Percentiles rank a stretch among this genome's conserved stretches.
These are phyloP conservation scores for Punctularia strigosozonata DNA, from an alignment of 768 basidiomycete species.

Conservation along the genomic window DNA sequence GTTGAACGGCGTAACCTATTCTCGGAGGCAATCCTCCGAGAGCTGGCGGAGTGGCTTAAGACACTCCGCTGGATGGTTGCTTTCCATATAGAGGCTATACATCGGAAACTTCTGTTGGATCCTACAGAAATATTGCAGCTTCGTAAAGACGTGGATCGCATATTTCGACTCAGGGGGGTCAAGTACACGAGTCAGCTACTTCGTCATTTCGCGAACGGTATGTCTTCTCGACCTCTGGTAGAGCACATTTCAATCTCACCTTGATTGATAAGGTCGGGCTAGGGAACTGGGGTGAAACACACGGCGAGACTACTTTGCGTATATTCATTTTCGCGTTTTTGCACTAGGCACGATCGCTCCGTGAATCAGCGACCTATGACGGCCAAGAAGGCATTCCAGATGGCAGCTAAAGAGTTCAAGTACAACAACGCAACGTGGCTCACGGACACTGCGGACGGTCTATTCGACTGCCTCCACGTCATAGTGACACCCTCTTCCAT, in stretches of 20 bases:
- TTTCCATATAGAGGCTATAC: conserved; percentile 43
- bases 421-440: not conserved
- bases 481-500: conserved; percentile 44
- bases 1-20: conserved; percentile 34
- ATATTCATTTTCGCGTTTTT: too few species aligned
- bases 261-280: too few species aligned
- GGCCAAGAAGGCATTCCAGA: not conserved
- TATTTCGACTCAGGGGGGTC: conserved; percentile 20
- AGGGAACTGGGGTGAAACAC: too few species aligned
- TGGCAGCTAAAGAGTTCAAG: not conserved
- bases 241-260: too few species aligned
- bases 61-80: conserved; percentile 37
- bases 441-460: conserved; percentile 20
- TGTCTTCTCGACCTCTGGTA: too few species aligned
- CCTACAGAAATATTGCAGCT: conserved; percentile 36
- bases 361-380: conserved; percentile 4
- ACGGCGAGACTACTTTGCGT: too few species aligned
- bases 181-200: conserved; percentile 18
- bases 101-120: conserved; percentile 30
- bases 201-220: conserved; percentile 26
- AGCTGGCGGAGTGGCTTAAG: conserved; percentile 22
- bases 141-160: conserved; percentile 19
- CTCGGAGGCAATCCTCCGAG: conserved; percentile 19
- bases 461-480: conserved; percentile 34
- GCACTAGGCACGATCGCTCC: conserved; percentile 10